Base-by-base conservation (phyloP, 2,329 filamentous ascomycete genomes). In the Calonectria crousiana region DNA sequence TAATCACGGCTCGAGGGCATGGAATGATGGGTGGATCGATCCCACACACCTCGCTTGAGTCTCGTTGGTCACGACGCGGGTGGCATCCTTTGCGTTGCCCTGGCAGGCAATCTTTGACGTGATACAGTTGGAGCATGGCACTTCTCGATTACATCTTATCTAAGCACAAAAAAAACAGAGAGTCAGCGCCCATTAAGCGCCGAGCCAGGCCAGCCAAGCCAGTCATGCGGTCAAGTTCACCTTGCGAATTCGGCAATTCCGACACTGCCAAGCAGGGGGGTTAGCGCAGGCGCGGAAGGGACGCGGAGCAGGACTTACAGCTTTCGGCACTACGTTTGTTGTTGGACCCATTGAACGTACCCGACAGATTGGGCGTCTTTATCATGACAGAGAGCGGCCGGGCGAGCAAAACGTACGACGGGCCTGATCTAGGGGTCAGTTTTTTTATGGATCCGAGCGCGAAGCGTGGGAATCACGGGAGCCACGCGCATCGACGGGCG, bases 71-170 rank as follows among this genome's bases (percentile, higher is more conserved):
- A 41, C 56, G 36, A 18, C 23, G 36, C 56, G 56, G 23, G 36
- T 14, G 18, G 56, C 56, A 41, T 62, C 56, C 34, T 41, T 62
- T 28, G 56, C 56, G 26, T 62, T 62, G 34, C 56, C 56, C 26
- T 62, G 56, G 56, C 56, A 62, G 56, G 23, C 14, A 28, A 62
- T 62, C 56, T 62, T 62, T 26, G 56, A 62, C 10, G 56, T 62
- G 56, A 62, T 13, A 41, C 56, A 62, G 30, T 62, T 62, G 56
- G 56, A 62, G 56, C 56, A 62, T 62, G 56, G 56, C 34, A 62
- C 34, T 41, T 62, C 56, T 41, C 56, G 56, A 23, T 62, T 62
- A 62, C 56, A 62, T 62, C 56, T 62, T 62, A 62, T 62, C 56
- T 62, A 62, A 62, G 34, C 56, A 52, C 30, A 11, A 60, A 36